These are phyloP conservation scores for Lactarius tabidus DNA, from an alignment of 768 basidiomycete species.

Conservation along the genomic window DNA sequence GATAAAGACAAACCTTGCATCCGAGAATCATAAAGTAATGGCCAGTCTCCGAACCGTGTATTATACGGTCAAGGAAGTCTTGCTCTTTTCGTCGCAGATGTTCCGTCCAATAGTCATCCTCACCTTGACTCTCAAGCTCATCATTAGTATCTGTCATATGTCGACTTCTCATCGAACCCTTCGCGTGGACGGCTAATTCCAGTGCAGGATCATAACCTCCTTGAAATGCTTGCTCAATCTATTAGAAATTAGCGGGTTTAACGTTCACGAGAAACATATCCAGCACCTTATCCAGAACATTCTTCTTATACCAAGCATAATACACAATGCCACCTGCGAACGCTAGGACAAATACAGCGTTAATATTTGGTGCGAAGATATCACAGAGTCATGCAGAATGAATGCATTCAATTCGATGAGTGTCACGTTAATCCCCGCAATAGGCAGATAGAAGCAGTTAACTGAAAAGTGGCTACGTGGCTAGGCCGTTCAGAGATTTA, in stretches of 20 bases:
- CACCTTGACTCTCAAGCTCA: slow-evolving; percentile 32
- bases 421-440: neutral
- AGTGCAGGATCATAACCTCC: slow-evolving; percentile 82
- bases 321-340: slow-evolving; percentile 72
- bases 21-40: slow-evolving; percentile 77
- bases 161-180: slow-evolving; percentile 29
- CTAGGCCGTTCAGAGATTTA: neutral
- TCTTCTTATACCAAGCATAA: slow-evolving; percentile 75
- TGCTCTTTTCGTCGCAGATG: slow-evolving; percentile 74
- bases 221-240: slow-evolving; percentile 78
- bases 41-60: slow-evolving; percentile 66
- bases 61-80: slow-evolving; percentile 69
- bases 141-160: slow-evolving; percentile 29
- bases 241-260: neutral
- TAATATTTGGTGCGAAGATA: neutral
- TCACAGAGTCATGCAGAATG: neutral
- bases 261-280: neutral
- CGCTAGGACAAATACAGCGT: slow-evolving; percentile 35
- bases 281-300: slow-evolving; percentile 71
- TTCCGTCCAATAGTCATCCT: slow-evolving; percentile 48
- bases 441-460: neutral
- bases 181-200: slow-evolving; percentile 55
- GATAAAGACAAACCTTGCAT: slow-evolving; percentile 51
- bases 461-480: neutral
- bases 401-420: neutral